Conservation (phyloP, 2,329 filamentous ascomycete species). For the Diaporthe citri region DNA sequence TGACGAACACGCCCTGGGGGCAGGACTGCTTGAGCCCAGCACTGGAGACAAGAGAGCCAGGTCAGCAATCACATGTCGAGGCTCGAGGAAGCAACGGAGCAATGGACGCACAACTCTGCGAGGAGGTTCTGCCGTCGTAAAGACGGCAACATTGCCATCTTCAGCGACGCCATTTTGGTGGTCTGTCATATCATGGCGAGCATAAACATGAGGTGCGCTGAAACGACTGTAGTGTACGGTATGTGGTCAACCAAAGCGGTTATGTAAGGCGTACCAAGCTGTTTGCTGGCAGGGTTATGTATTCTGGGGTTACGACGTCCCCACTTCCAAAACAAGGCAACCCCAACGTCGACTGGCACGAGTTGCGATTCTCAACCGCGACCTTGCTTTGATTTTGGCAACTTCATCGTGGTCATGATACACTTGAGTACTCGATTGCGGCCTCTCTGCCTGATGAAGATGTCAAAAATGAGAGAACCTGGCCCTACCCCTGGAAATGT, state of each 20-base stretch:
- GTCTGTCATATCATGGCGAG: constrained; percentile 25
- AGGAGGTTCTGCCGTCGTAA: constrained; percentile 82
- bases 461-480: no score
- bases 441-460: no score
- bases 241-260: not conserved
- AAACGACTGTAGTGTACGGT: not conserved
- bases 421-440: no score
- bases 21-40: constrained; percentile 84
- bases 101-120: constrained; percentile 80
- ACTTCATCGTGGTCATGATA: not conserved
- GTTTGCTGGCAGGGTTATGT: constrained; percentile 20
- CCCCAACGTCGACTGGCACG: not conserved
- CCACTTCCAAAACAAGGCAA: no score
- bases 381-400: no score
- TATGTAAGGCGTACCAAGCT: constrained; percentile 10
- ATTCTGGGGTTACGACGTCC: not conserved
- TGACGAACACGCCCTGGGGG: constrained; percentile 89
- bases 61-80: constrained; percentile 43
- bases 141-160: constrained; percentile 63
- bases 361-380: no score
- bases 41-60: constrained; percentile 58
- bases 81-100: not conserved
- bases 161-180: constrained; percentile 57
- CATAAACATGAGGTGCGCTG: constrained; percentile 17
- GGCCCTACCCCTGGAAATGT: no score